Evolutionary conservation across 2,329 filamentous ascomycete genomes (phyloP).

Genomic region (Epicoccum nigrum): DNA sequence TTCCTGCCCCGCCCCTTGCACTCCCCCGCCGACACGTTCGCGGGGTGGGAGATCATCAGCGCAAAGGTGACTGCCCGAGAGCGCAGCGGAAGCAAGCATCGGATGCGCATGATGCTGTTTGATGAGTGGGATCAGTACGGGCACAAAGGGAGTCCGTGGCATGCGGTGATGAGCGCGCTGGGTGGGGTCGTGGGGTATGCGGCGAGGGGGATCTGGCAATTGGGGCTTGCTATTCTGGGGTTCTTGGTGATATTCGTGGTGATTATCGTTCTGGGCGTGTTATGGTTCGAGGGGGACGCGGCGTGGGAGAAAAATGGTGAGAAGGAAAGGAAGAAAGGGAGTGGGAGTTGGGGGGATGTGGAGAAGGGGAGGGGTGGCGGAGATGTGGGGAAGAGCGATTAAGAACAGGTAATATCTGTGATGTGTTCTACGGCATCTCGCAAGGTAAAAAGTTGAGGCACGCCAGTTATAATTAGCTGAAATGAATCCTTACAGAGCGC

Average conservation of each 20-base stretch:
- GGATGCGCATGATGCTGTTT: slow-evolving; percentile 31
- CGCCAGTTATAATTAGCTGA: too few species aligned
- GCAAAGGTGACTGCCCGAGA: slow-evolving; percentile 22
- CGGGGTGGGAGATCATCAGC: slow-evolving; percentile 35
- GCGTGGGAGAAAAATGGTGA: slow-evolving; percentile 23
- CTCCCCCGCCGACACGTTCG: slow-evolving; percentile 25
- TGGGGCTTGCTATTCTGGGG: slow-evolving; percentile 29
- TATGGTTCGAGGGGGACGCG: slow-evolving; percentile 30
- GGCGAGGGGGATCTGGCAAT: slow-evolving; percentile 31
- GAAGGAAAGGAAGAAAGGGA: slow-evolving; percentile 14
- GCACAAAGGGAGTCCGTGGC: slow-evolving; percentile 34
- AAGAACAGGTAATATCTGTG: background rate
- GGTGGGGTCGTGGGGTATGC: slow-evolving; percentile 26
- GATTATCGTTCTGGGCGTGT: slow-evolving; percentile 36
- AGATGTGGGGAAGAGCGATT: slow-evolving; percentile 45
- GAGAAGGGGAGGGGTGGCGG: slow-evolving; percentile 34
- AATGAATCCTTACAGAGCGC: too few species aligned
- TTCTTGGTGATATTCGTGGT: slow-evolving; percentile 36
- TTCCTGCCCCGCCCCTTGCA: slow-evolving; percentile 34
- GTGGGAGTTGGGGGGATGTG: slow-evolving; percentile 24
- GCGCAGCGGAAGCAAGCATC: background rate
- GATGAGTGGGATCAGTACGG: slow-evolving; percentile 40
- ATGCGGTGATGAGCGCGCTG: slow-evolving; percentile 20
- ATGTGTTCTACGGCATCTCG: too few species aligned
- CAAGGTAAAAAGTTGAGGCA: too few species aligned